Percentiles rank a stretch among this genome's conserved stretches.
phyloP scores from a whole-genome alignment of 2,329 filamentous ascomycete species.

The Phaeosphaeriaceae sp. region DNA sequence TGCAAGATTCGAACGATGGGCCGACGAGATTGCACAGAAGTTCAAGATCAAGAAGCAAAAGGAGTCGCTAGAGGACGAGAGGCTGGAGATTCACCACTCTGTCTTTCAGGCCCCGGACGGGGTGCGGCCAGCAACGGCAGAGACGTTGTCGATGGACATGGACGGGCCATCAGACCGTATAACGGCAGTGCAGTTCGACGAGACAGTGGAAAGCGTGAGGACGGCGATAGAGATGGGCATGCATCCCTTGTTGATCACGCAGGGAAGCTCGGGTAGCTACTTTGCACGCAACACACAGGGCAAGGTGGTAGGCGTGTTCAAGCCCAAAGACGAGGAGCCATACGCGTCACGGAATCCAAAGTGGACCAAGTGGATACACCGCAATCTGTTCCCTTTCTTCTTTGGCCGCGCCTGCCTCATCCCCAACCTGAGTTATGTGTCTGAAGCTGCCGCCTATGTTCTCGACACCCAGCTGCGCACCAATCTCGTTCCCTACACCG shows the following conservation, averaged over 20 bases:
- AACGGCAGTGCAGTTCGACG: slow-evolving; percentile 82
- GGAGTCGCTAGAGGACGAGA: slow-evolving; percentile 76
- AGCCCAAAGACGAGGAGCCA: slow-evolving; percentile 98
- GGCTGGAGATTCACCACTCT: slow-evolving; percentile 93
- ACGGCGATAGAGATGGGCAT: slow-evolving; percentile 87
- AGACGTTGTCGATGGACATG: slow-evolving; percentile 68
- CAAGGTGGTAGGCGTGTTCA: slow-evolving; percentile 97
- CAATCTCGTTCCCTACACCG: slow-evolving; percentile 93
- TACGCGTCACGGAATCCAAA: slow-evolving; percentile 97
- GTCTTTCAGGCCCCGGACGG: slow-evolving; percentile 95
- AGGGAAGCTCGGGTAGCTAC: slow-evolving; percentile 97
- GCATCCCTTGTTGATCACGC: slow-evolving; percentile 94
- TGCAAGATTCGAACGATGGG: slow-evolving; percentile 91
- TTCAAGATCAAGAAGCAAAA: slow-evolving; percentile 87
- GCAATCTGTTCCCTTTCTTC: slow-evolving; percentile 96
- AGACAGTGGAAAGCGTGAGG: slow-evolving; percentile 87
- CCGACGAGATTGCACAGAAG: slow-evolving; percentile 94
- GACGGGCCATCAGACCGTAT: slow-evolving; percentile 69
- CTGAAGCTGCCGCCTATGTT: slow-evolving; percentile 95
- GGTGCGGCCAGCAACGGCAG: slow-evolving; percentile 77
- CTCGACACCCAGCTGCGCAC: slow-evolving; percentile 89
- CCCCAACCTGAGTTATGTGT: slow-evolving; percentile 96
- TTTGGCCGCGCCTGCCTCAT: slow-evolving; percentile 96
- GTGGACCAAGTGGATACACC: slow-evolving; percentile 99
- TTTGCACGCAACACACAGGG: slow-evolving; percentile 91